Conservation (phyloP, 2,329 filamentous ascomycete species). For the Hypocreales sp. region DNA sequence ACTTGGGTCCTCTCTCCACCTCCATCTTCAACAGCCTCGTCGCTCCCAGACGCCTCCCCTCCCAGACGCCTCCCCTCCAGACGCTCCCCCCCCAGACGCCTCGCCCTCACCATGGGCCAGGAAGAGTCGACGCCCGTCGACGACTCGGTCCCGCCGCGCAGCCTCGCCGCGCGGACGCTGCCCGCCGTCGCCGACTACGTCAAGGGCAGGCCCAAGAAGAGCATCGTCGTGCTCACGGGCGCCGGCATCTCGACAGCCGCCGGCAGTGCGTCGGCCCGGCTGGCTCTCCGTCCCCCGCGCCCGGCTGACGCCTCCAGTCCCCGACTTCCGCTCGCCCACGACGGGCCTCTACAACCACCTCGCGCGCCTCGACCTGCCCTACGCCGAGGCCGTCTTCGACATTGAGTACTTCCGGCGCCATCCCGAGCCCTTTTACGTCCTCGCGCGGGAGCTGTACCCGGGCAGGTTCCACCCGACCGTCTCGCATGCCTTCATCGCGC, state of each 20-base stretch:
- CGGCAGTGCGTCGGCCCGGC: constrained; percentile 35
- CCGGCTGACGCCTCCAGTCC: constrained; percentile 37
- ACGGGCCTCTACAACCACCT: constrained; percentile 93
- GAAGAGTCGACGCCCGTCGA: constrained; percentile 54
- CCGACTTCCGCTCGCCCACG: constrained; percentile 85
- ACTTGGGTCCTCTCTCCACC: too few species aligned
- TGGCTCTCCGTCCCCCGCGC: neutral
- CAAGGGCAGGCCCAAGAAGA: constrained; percentile 46
- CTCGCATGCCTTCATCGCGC: constrained; percentile 73
- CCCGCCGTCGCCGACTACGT: constrained; percentile 70
- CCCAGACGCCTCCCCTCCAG: too few species aligned
- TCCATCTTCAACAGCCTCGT: too few species aligned
- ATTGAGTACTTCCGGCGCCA: constrained; percentile 76
- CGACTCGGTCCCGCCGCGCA: constrained; percentile 46
- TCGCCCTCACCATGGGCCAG: constrained; percentile 61
- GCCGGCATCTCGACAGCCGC: constrained; percentile 73
- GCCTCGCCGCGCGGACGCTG: constrained; percentile 53
- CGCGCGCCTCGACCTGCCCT: constrained; percentile 67
- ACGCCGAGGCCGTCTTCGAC: constrained; percentile 88
- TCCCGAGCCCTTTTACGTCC: constrained; percentile 78
- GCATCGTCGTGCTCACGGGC: constrained; percentile 79
- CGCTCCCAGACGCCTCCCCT: too few species aligned
- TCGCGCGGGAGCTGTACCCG: constrained; percentile 85
- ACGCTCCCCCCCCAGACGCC: too few species aligned
- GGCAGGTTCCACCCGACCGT: constrained; percentile 80